Base-by-base conservation (phyloP, 192 early-diverging fungal genomes). In the Obelidium mucronatum region DNA sequence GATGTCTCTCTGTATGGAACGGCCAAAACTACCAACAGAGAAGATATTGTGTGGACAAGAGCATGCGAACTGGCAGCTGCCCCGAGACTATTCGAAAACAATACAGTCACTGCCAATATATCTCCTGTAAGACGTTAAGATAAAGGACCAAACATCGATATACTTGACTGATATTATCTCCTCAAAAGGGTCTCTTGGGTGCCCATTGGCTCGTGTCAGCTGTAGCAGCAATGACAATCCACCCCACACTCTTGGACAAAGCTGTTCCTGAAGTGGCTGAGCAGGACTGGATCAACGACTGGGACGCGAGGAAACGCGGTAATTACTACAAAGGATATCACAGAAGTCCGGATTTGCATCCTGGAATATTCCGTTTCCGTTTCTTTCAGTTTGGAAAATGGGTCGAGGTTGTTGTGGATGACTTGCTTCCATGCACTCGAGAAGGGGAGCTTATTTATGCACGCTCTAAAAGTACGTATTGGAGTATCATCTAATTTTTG, bases 371-470 rank as follows among this genome's bases (percentile, higher is more conserved):
- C 53, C 51, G 79, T 0, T 86, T 86, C 77, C 28, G 85, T 33
- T 86, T 86, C 67, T 85, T 85, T 66, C 52, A 70, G 2, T 86
- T 84, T 65, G 85, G 85, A 8, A 37, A 78, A 52, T 87, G 85
- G 85, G 68, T 83, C 8, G 85, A 87, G 58, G 85, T 87, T 8
- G 83, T 87, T 37, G 78, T 87, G 15, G 85, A 87, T 64, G 84
- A 86, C 69, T 87, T 80, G 42, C 77, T 87, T 3, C 85, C 85
- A 5, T 82, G 81, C 3, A 79, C 74, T 4, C 70, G 53, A 55
- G 30, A 13, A 2, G 81, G 78, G 2, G 73, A 76, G 35, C 53
- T 82, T 42, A 67, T 87, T 13, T 87, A 77, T 73, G 76, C 85
- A 15, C 79, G 76, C 31, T 87, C 86, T 2, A 24, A 37, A 56